These are phyloP conservation scores for Corynascus novoguineensis DNA, from an alignment of 495 filamentous ascomycete genomes.

Conservation along the genomic window DNA sequence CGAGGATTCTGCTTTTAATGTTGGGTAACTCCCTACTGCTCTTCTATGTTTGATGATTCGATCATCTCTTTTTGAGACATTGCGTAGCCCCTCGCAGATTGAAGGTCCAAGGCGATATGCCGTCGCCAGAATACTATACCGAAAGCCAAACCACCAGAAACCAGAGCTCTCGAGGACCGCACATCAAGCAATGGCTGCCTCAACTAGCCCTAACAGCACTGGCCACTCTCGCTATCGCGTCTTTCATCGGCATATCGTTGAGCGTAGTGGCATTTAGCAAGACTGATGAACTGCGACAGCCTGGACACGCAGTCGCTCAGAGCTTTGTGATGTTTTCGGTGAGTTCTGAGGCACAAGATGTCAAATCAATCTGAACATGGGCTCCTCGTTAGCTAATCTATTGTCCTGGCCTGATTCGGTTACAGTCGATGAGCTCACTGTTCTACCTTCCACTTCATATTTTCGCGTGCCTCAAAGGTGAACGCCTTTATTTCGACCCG, in stretches of 20 bases:
- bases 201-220: constrained; percentile 9
- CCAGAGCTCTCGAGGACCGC: constrained; percentile 5
- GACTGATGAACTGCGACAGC: not conserved
- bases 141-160: constrained; percentile 9
- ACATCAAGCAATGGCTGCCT: constrained; percentile 5
- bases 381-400: too few relatives aligned
- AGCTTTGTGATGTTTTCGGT: constrained; percentile 20
- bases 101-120: not conserved
- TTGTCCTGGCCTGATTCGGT: not conserved
- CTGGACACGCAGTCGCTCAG: constrained; percentile 11
- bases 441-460: constrained; percentile 18
- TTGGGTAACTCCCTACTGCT: too few relatives aligned
- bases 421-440: constrained; percentile 15
- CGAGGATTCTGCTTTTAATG: too few relatives aligned
- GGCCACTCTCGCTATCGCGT: not conserved
- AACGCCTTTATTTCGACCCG: constrained; percentile 10
- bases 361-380: too few relatives aligned
- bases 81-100: not conserved
- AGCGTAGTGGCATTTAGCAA: constrained; percentile 9
- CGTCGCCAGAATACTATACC: constrained; percentile 1
- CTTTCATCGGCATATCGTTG: constrained; percentile 7
- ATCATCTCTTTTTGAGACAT: too few relatives aligned
- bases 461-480: constrained; percentile 6
- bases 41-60: too few relatives aligned
- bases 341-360: not conserved